These are phyloP conservation scores for Typha latifolia DNA, from an alignment of 176 grass and related monocot species.

Conservation along the genomic window DNA sequence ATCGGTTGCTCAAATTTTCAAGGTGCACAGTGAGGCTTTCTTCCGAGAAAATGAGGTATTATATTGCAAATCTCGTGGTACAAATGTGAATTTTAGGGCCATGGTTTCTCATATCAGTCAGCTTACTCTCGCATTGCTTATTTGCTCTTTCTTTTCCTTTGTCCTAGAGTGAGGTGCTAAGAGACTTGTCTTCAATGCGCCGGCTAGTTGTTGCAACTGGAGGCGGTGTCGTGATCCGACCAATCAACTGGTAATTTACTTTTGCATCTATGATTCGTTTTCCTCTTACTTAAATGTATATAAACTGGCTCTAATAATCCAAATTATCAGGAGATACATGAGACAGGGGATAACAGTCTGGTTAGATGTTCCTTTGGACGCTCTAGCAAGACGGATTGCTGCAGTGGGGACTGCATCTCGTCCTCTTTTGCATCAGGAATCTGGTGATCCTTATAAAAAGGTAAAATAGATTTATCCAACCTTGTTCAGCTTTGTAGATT, in stretches of 20 bases:
- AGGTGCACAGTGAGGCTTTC: constrained; percentile 81
- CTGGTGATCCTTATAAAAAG: constrained; percentile 89
- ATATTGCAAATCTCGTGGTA: background rate
- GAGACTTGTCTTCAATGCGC: constrained; percentile 78
- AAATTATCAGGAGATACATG: constrained; percentile 77
- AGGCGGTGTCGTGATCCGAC: constrained; percentile 82
- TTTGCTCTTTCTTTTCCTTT: constrained; percentile 26
- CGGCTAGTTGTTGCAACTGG: constrained; percentile 90
- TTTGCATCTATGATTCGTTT: background rate
- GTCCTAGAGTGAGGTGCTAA: constrained; percentile 70
- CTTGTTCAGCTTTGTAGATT: background rate
- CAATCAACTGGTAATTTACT: constrained; percentile 71
- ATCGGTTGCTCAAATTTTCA: constrained; percentile 88
- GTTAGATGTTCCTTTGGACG: constrained; percentile 95
- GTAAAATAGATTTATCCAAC: constrained; percentile 22
- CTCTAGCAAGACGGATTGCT: constrained; percentile 82
- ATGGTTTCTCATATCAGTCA: background rate
- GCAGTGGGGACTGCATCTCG: constrained; percentile 93
- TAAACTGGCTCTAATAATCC: background rate
- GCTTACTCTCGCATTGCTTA: background rate
- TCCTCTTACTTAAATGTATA: background rate
- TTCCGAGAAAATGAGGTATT: constrained; percentile 96
- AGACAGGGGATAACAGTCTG: constrained; percentile 83
- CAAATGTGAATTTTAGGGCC: constrained; percentile 2
- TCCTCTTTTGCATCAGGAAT: constrained; percentile 88